Base-by-base conservation (phyloP, 352 stramenopile species). In the Globisporangium barbulae region DNA sequence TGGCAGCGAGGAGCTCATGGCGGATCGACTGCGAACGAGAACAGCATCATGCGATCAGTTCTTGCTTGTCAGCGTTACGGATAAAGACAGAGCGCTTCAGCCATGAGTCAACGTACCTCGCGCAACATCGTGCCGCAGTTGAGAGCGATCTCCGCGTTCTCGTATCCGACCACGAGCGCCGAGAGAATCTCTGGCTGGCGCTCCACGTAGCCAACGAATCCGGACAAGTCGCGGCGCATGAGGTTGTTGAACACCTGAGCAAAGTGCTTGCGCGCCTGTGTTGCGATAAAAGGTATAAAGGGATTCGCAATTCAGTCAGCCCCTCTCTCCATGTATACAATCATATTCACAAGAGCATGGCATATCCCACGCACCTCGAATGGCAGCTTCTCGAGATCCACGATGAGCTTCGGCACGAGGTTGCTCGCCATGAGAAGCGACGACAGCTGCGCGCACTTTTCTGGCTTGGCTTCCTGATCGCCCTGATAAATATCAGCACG, bases 61-160 rank as follows among this genome's bases (percentile, higher is more conserved):
- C 12, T 41, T 25, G 21, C 48, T 6, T 28, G 31, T n/a, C 21
- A 57, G 8, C 33, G 35, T 30, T 25, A 5, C 3, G 25, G 45
- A 12, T 4, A 21, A 41, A 33, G 2, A 50, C 10, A 33, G 37
- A 7, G 31, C 15, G 8, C 15, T 12, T 12, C 2, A 15, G 35
- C 1, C 35, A 41, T 15, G 35, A 15, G 35, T 9, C 35, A 12
- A 55, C 69, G 28, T 72, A 89, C 87, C 78, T 97, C 89, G 31
- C 90, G 83, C 25, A 97, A 68, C 90, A 97, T 97, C 17, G 85
- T 85, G 61, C 89, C 90, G 61, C 88, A 97, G 69, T 93, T 94
- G 33, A 97, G 76, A 48, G 88, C 89, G 65, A 96, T 91, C 25
- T 97, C 87, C 1, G 85, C 54, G 63, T 96, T 90, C 53, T 93